Percentiles rank a stretch among this genome's conserved stretches.
Conservation (phyloP, 2,329 filamentous ascomycete species). For the Bipolaris cookei region DNA sequence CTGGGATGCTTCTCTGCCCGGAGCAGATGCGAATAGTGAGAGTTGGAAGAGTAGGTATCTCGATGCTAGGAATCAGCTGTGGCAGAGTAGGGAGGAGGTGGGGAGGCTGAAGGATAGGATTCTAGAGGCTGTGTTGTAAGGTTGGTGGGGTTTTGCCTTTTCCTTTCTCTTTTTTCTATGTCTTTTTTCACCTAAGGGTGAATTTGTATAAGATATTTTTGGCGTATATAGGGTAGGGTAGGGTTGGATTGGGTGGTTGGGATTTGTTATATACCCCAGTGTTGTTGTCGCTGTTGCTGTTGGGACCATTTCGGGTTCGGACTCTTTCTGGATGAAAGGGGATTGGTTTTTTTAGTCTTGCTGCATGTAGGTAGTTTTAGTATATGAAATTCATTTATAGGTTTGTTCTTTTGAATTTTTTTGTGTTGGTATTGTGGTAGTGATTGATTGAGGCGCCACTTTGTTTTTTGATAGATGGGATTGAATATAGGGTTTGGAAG, state of each 20-base stretch:
- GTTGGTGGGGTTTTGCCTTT: neutral
- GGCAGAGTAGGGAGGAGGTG: conserved; percentile 45
- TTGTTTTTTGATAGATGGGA: conserved; percentile 1
- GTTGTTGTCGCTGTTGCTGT: neutral
- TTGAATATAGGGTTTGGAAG: too few relatives aligned
- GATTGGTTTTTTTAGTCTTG: neutral
- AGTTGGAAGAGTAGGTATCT: conserved; percentile 46
- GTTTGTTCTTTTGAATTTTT: neutral
- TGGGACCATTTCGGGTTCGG: conserved; percentile 10
- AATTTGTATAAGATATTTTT: neutral
- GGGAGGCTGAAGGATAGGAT: conserved; percentile 47
- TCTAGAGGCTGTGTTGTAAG: conserved; percentile 48
- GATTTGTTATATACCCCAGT: conserved; percentile 38
- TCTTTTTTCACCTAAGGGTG: neutral
- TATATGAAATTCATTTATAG: neutral
- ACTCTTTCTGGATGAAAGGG: neutral
- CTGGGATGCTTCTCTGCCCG: conserved; percentile 20
- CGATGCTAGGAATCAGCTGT: conserved; percentile 43
- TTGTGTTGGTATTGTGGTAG: neutral
- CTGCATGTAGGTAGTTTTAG: neutral
- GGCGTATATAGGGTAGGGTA: neutral
- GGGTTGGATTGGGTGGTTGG: conserved; percentile 13
- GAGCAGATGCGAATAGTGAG: conserved; percentile 19
- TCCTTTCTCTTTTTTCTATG: neutral
- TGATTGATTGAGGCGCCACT: neutral